phyloP scores from a whole-genome alignment of 1,284 basidiomycete genomes.

The Apiotrichum mycotoxinovorans region DNA sequence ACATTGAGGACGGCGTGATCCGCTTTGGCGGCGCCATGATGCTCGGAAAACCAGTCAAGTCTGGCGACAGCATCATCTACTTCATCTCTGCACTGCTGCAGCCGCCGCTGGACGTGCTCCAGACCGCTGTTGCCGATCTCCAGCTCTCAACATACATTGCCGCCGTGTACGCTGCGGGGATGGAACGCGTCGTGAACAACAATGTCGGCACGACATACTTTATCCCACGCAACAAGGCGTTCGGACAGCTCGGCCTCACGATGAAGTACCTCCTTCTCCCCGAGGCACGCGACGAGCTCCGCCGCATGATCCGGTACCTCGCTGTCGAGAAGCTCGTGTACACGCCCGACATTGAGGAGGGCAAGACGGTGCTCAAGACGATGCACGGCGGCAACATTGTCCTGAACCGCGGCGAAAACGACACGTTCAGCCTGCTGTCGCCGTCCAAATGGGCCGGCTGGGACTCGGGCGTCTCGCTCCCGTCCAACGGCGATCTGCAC shows the following conservation, averaged over 20 bases:
- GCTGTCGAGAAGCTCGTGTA: constrained; percentile 76
- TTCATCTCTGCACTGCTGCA: constrained; percentile 77
- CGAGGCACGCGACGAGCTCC: constrained; percentile 70
- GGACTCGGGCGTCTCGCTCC: constrained; percentile 50
- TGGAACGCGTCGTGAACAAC: constrained; percentile 66
- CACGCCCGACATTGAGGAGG: constrained; percentile 51
- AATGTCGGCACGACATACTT: constrained; percentile 75
- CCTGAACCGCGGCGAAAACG: constrained; percentile 30
- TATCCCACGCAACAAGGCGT: constrained; percentile 83
- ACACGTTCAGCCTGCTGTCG: constrained; percentile 28
- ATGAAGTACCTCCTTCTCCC: constrained; percentile 74
- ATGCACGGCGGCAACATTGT: constrained; percentile 50
- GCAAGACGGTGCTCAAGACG: constrained; percentile 38
- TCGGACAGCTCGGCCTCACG: constrained; percentile 80
- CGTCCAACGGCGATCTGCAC: constrained; percentile 43
- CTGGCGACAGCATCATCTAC: constrained; percentile 80
- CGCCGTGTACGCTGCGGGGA: constrained; percentile 75
- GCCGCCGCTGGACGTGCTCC: constrained; percentile 75
- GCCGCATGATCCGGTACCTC: constrained; percentile 80
- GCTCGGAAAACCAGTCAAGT: constrained; percentile 61
- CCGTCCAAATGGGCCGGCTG: constrained; percentile 39
- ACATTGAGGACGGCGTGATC: constrained; percentile 56
- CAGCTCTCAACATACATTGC: constrained; percentile 87
- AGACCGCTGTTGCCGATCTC: constrained; percentile 75
- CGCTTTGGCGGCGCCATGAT: constrained; percentile 80